A percentile compares a stretch with the other conserved stretches of the same genome.
These are phyloP conservation scores for Nicotiana tabacum DNA, from an alignment of 257 asterid genomes.

Conservation along the genomic window DNA sequence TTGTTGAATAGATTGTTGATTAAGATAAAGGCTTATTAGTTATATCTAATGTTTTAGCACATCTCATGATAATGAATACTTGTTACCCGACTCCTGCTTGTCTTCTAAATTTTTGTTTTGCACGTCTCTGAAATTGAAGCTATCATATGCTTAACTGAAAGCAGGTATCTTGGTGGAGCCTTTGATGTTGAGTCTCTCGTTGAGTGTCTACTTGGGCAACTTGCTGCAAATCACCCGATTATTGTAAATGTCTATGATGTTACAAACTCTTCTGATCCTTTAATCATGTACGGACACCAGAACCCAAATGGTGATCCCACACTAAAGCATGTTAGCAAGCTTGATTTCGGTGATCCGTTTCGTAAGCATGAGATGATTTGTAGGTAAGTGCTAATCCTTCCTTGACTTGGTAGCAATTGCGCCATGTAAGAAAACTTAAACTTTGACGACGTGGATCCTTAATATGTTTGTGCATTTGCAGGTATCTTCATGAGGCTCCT, in stretches of 20 bases:
- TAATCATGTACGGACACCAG: slow-evolving; percentile 66
- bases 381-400: slow-evolving; percentile 39
- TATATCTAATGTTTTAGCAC: background rate
- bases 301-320: slow-evolving; percentile 53
- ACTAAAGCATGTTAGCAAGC: slow-evolving; percentile 61
- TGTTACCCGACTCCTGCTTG: background rate
- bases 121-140: background rate
- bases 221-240: slow-evolving; percentile 71
- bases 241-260: slow-evolving; percentile 78
- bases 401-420: background rate
- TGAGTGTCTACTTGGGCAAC: slow-evolving; percentile 86
- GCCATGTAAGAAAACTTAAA: background rate
- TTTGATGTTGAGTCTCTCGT: slow-evolving; percentile 91
- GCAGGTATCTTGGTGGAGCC: slow-evolving; percentile 92
- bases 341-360: slow-evolving; percentile 87
- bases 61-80: background rate
- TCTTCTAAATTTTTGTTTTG: background rate
- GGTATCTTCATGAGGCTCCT: slow-evolving; percentile 81
- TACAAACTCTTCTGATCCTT: slow-evolving; percentile 73
- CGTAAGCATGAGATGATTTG: slow-evolving; percentile 92
- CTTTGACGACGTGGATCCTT: background rate
- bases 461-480: slow-evolving; percentile 20
- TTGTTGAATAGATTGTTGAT: background rate
- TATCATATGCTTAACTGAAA: background rate
- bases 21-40: background rate